Evolutionary conservation across 257 asterid genomes (phyloP).

Genomic region (Hygrophila difformis): DNA sequence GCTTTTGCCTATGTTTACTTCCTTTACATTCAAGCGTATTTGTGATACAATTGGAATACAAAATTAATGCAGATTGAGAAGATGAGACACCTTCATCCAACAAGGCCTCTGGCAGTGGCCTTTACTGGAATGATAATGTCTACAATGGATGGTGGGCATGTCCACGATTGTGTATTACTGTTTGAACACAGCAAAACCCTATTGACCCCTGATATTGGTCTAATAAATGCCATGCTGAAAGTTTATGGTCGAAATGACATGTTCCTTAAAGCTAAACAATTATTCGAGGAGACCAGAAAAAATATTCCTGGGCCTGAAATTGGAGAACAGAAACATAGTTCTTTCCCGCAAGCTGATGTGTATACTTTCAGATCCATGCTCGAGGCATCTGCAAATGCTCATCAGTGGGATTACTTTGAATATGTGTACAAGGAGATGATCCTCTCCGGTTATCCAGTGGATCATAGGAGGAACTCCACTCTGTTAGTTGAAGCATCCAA

Average conservation of each 20-base stretch:
- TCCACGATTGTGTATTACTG: conserved; percentile 51
- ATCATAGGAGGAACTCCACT: conserved; percentile 41
- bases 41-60: no score
- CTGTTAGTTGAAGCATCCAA: conserved; percentile 63
- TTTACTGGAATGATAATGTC: conserved; percentile 82
- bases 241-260: conserved; percentile 64
- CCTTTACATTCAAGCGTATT: no score
- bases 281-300: conserved; percentile 54
- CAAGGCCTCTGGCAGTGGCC: conserved; percentile 63
- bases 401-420: conserved; percentile 91
- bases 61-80: conserved; percentile 61
- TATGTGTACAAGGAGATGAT: conserved; percentile 71
- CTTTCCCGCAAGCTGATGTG: conserved; percentile 38
- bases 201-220: conserved; percentile 57
- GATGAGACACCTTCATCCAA: conserved; percentile 33
- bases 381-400: conserved; percentile 73
- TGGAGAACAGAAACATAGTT: conserved; percentile 12
- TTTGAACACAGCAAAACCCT: conserved; percentile 53
- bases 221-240: conserved; percentile 76
- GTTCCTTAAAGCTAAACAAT: conserved; percentile 76
- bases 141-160: conserved; percentile 78
- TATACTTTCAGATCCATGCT: conserved; percentile 76
- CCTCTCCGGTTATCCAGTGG: conserved; percentile 46
- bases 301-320: conserved; percentile 22
- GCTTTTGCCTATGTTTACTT: no score